A percentile compares a stretch with the other conserved stretches of the same genome.
Conservation (phyloP, 306 rosid genomes). For the Biancaea sappan region DNA sequence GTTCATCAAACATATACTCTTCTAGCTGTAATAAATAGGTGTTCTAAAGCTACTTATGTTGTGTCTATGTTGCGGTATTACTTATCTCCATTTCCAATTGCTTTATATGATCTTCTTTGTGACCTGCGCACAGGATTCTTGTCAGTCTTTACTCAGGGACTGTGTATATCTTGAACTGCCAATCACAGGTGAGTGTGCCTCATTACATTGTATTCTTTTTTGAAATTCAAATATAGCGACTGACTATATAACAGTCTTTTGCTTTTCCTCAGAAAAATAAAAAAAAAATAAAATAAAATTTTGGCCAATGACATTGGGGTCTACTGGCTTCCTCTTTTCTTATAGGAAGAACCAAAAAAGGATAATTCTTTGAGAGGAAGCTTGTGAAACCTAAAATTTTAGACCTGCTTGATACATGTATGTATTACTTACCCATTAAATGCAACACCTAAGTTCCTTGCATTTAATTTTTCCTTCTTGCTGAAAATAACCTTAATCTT, state of each 20-base stretch:
- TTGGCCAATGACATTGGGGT: not conserved
- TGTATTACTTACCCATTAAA: no score
- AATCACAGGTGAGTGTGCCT: constrained; percentile 54
- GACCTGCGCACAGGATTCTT: constrained; percentile 47
- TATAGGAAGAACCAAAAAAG: not conserved
- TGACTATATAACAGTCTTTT: not conserved
- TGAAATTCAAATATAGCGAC: not conserved
- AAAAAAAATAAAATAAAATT: no score
- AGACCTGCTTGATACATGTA: no score
- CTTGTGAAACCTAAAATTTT: no score
- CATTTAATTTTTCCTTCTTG: no score
- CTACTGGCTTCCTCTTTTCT: not conserved
- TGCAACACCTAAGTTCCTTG: no score
- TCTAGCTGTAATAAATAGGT: not conserved
- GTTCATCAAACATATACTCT: not conserved
- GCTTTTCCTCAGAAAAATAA: not conserved
- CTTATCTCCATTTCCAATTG: constrained; percentile 6
- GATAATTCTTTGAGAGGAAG: no score
- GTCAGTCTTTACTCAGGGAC: constrained; percentile 68
- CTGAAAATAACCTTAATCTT: no score
- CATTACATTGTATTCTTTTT: not conserved
- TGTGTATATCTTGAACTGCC: constrained; percentile 67
- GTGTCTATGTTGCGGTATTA: not conserved
- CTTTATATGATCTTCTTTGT: not conserved
- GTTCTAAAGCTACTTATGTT: not conserved